Conservation (phyloP, 169 alveolate genomes). For the Plasmodium vinckei region DNA sequence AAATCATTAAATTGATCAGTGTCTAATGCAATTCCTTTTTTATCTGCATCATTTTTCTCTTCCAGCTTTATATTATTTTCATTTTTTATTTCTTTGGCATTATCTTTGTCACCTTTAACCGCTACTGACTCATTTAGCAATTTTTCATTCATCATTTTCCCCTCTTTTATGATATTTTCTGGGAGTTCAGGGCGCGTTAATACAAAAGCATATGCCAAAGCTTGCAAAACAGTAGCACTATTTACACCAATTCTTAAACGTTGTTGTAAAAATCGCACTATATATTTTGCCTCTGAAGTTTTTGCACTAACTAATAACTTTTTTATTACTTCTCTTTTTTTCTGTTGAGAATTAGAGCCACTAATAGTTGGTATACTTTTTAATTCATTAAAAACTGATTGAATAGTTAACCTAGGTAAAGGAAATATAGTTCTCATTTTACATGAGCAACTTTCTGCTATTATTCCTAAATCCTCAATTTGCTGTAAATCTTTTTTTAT, state of each 20-base stretch:
- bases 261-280: constrained; percentile 95
- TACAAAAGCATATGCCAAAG: constrained; percentile 88
- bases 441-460: constrained; percentile 90
- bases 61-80: not conserved
- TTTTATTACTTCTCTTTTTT: constrained; percentile 87
- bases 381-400: constrained; percentile 82
- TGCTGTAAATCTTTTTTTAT: constrained; percentile 91
- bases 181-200: constrained; percentile 81
- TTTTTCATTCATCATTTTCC: constrained; percentile 38
- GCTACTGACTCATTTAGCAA: constrained; percentile 5
- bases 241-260: constrained; percentile 97
- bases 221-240: constrained; percentile 94
- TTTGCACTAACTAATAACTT: constrained; percentile 93
- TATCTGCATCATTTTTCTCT: constrained; percentile 1
- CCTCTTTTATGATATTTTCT: constrained; percentile 40
- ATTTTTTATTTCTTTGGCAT: constrained; percentile 4
- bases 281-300: constrained; percentile 94
- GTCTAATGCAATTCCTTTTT: not conserved
- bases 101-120: constrained; percentile 2
- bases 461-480: constrained; percentile 94
- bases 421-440: constrained; percentile 88
- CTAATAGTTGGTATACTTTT: constrained; percentile 79
- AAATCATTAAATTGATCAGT: constrained; percentile 8
- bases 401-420: constrained; percentile 90
- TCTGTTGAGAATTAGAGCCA: constrained; percentile 84